phyloP scores from a whole-genome alignment of 306 rosid genomes.

The Medicago ruthenica region DNA sequence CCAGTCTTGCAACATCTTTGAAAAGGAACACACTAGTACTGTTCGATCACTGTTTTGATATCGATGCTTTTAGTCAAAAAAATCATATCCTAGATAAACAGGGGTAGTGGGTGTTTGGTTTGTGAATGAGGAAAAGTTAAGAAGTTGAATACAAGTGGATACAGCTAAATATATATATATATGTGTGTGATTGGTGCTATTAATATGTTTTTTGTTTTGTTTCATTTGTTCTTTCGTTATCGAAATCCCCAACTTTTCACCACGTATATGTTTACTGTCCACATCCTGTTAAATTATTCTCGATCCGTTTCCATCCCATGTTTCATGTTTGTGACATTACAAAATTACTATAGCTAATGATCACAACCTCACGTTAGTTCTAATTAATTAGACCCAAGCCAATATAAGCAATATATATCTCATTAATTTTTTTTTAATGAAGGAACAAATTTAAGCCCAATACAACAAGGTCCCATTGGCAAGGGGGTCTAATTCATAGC shows the following conservation, averaged over 20 bases:
- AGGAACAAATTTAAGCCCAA: too few species aligned
- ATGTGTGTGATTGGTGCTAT: slow-evolving; percentile 55
- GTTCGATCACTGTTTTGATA: slow-evolving; percentile 52
- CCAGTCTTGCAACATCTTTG: slow-evolving; percentile 50
- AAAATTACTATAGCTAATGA: not conserved
- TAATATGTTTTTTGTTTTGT: slow-evolving; percentile 82
- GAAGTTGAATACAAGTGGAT: slow-evolving; percentile 76
- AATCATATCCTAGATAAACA: slow-evolving; percentile 59
- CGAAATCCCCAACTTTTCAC: slow-evolving; percentile 57
- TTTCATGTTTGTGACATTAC: not conserved
- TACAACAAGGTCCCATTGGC: too few species aligned
- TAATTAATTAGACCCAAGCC: not conserved
- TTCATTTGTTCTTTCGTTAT: slow-evolving; percentile 84
- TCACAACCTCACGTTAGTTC: not conserved
- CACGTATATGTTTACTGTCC: slow-evolving; percentile 39
- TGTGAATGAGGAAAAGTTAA: slow-evolving; percentile 72
- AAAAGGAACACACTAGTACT: slow-evolving; percentile 39
- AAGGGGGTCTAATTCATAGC: too few species aligned
- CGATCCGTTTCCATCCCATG: slow-evolving; percentile 13
- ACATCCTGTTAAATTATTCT: slow-evolving; percentile 27
- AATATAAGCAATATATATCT: too few species aligned
- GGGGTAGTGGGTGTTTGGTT: slow-evolving; percentile 74
- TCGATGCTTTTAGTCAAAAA: slow-evolving; percentile 52
- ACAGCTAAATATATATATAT: slow-evolving; percentile 65
- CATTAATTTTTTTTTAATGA: too few species aligned